Evolutionary conservation across 177 flowering plant genomes (phyloP).

Genomic region (Vitis hybrid): DNA sequence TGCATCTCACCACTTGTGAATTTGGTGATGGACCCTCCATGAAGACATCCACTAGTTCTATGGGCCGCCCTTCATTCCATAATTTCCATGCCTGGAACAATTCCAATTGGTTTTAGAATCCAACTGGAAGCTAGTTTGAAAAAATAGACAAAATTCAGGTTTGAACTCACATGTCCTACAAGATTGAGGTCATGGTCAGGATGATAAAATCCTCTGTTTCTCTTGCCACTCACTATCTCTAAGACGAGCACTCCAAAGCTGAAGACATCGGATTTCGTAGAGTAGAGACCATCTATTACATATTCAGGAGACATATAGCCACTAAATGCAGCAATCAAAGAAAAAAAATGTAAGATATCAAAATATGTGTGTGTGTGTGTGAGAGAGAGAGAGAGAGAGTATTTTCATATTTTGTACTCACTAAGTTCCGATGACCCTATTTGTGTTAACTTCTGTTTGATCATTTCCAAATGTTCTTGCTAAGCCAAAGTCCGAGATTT

Average conservation of each 20-base stretch:
- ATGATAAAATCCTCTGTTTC: constrained; percentile 18
- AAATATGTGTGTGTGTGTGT: too few species aligned
- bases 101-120: too few species aligned
- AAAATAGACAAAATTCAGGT: too few species aligned
- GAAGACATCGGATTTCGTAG: too few species aligned
- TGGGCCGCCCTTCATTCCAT: constrained; percentile 10
- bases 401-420: background rate
- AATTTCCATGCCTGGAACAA: constrained; percentile 26
- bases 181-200: constrained; percentile 19
- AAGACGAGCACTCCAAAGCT: too few species aligned
- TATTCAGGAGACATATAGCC: too few species aligned
- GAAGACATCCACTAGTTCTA: constrained; percentile 20
- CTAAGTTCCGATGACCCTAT: constrained; percentile 17
- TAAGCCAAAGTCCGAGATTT: constrained; percentile 22
- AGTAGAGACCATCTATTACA: background rate
- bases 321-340: too few species aligned
- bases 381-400: too few species aligned
- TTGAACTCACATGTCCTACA: constrained; percentile 25
- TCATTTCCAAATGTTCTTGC: constrained; percentile 16
- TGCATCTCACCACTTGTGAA: too few species aligned
- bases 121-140: too few species aligned
- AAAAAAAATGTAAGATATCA: too few species aligned
- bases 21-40: too few species aligned
- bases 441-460: background rate
- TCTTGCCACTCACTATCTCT: constrained; percentile 14